Evolutionary conservation across 2,329 filamentous ascomycete genomes (phyloP).

Genomic region (Colletotrichum sp.): DNA sequence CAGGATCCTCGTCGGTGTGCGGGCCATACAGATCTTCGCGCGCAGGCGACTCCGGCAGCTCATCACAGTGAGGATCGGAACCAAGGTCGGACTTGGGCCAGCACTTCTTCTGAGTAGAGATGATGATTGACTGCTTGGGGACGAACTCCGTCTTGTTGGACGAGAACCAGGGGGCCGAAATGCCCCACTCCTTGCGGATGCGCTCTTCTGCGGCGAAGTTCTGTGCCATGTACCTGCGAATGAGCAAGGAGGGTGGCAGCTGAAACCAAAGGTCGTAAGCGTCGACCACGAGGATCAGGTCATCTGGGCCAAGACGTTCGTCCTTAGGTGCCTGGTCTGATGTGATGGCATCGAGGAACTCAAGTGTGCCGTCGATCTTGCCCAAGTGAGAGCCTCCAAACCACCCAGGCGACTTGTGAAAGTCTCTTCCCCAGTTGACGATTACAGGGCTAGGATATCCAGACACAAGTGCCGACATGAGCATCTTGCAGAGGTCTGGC

Average conservation of each 20-base stretch:
- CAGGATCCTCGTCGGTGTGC: conserved; percentile 21
- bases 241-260: conserved; percentile 38
- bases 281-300: conserved; percentile 40
- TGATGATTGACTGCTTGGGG: conserved; percentile 30
- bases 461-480: conserved; percentile 30
- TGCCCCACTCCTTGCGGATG: conserved; percentile 27
- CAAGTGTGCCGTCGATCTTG: conserved; percentile 30
- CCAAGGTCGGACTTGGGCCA: conserved; percentile 21
- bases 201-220: conserved; percentile 37
- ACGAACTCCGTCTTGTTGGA: conserved; percentile 9
- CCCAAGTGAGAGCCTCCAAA: conserved; percentile 30
- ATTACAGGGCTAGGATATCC: conserved; percentile 33
- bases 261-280: conserved; percentile 45
- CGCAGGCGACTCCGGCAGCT: conserved; percentile 26
- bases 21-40: conserved; percentile 26
- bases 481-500: conserved; percentile 34
- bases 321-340: conserved; percentile 3
- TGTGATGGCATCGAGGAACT: conserved; percentile 27
- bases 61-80: conserved; percentile 27
- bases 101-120: conserved; percentile 28
- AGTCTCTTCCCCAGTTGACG: conserved; percentile 30
- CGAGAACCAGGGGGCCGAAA: background rate
- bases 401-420: conserved; percentile 8
- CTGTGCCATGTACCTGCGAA: conserved; percentile 37
- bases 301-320: conserved; percentile 25